These are phyloP conservation scores for Ganoderma lucidum DNA, from an alignment of 1,284 basidiomycete species.

Conservation along the genomic window DNA sequence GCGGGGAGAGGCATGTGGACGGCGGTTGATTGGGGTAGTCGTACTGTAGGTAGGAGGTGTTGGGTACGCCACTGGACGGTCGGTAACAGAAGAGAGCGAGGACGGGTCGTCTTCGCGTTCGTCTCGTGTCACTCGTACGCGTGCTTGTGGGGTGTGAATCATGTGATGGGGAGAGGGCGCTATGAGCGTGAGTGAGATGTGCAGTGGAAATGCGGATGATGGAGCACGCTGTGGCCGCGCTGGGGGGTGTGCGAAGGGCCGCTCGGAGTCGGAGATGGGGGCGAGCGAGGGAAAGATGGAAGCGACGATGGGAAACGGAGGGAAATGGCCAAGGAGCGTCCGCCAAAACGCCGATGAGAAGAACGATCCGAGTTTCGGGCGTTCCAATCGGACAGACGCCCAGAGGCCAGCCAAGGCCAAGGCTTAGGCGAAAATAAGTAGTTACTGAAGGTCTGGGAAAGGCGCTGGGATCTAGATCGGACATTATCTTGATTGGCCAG, in stretches of 20 bases:
- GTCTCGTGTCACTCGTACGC: slow-evolving; percentile 5
- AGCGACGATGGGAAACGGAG: slow-evolving; percentile 36
- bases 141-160: slow-evolving; percentile 7
- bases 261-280: slow-evolving; percentile 28
- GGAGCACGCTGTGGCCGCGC: slow-evolving; percentile 6
- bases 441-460: slow-evolving; percentile 10
- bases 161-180: slow-evolving; percentile 21
- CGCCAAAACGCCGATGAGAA: slow-evolving; percentile 36
- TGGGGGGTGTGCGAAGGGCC: slow-evolving; percentile 20
- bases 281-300: slow-evolving; percentile 32
- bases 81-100: slow-evolving; percentile 5
- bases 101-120: slow-evolving; percentile 4
- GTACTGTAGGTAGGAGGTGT: background rate
- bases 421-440: slow-evolving; percentile 20
- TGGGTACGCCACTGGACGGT: slow-evolving; percentile 5
- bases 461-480: slow-evolving; percentile 35
- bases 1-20: slow-evolving; percentile 8
- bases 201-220: background rate
- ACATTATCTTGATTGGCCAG: slow-evolving; percentile 36
- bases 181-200: slow-evolving; percentile 10
- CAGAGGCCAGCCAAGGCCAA: slow-evolving; percentile 9
- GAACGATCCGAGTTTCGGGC: slow-evolving; percentile 33
- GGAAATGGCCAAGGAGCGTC: slow-evolving; percentile 24
- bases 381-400: slow-evolving; percentile 20
- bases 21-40: background rate